Percentiles rank a stretch among this genome's conserved stretches.
Conservation (phyloP, 176 grass and related monocot genomes). For the barley (Hordeum vulgare) region DNA sequence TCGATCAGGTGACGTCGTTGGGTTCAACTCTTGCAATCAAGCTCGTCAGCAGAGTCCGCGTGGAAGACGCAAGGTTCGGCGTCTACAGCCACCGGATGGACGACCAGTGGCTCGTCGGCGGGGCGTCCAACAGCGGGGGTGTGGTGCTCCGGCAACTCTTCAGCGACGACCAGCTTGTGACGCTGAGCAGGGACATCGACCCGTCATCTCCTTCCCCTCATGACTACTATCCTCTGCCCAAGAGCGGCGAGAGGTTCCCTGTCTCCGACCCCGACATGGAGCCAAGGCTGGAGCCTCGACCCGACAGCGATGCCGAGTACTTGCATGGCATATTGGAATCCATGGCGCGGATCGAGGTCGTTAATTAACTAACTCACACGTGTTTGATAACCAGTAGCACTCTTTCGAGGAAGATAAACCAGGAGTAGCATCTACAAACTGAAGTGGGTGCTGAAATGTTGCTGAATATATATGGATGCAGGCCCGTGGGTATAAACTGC, state of each 20-base stretch:
- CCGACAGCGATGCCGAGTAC: constrained; percentile 34
- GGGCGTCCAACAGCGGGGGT: constrained; percentile 66
- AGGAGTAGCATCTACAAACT: not conserved
- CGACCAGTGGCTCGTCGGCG: constrained; percentile 75
- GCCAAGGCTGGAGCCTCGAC: constrained; percentile 64
- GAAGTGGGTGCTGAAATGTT: not conserved
- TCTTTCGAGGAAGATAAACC: too few relatives aligned
- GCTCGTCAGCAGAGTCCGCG: constrained; percentile 50
- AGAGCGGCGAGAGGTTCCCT: constrained; percentile 66
- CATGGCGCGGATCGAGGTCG: constrained; percentile 62
- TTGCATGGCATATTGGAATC: constrained; percentile 75
- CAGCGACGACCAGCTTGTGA: constrained; percentile 39
- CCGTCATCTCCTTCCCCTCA: constrained; percentile 39
- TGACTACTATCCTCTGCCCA: constrained; percentile 67
- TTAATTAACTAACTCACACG: too few relatives aligned
- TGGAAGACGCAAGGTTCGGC: constrained; percentile 67
- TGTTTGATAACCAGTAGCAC: too few relatives aligned
- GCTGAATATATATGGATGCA: not conserved
- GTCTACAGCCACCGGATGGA: constrained; percentile 81
- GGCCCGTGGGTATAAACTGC: constrained; percentile 53
- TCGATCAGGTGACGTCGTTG: constrained; percentile 52
- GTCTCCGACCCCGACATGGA: constrained; percentile 58
- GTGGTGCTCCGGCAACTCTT: constrained; percentile 69
- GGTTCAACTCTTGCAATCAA: constrained; percentile 86
- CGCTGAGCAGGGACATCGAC: constrained; percentile 45